Conservation (phyloP, 2,329 filamentous ascomycete species). For the Microthyrium microscopicum region DNA sequence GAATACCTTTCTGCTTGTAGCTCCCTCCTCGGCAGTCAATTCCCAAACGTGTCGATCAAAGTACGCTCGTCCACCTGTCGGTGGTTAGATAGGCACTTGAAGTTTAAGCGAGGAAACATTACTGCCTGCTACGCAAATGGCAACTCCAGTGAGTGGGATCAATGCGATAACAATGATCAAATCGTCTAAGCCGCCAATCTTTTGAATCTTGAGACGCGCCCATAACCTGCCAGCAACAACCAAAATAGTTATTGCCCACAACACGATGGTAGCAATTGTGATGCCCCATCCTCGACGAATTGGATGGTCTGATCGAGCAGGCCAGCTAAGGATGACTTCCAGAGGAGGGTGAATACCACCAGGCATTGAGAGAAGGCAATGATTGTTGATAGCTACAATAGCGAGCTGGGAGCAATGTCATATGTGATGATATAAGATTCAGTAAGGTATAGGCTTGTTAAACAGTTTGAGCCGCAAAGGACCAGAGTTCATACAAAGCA, state of each 20-base stretch:
- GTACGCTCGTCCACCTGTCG: too few relatives aligned
- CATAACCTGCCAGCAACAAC: conserved; percentile 10
- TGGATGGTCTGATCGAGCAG: conserved; percentile 1
- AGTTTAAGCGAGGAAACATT: not conserved
- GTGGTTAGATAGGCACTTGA: not conserved
- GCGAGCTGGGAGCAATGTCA: too few relatives aligned
- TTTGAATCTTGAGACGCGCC: conserved; percentile 9
- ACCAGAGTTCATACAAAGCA: too few relatives aligned
- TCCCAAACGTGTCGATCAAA: not conserved
- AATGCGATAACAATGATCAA: conserved; percentile 10
- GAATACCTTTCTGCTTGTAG: conserved; percentile 4
- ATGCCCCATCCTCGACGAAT: conserved; percentile 3
- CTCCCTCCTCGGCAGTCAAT: not conserved
- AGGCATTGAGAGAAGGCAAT: too few relatives aligned
- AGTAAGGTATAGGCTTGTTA: too few relatives aligned
- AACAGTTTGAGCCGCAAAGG: too few relatives aligned
- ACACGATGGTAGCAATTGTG: conserved; percentile 1
- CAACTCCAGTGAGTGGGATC: conserved; percentile 9
- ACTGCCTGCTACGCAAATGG: conserved; percentile 8
- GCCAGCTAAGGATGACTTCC: conserved; percentile 3
- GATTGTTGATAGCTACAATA: too few relatives aligned
- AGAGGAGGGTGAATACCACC: conserved; percentile 1
- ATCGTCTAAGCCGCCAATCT: conserved; percentile 11
- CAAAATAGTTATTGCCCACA: conserved; percentile 9
- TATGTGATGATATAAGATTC: too few relatives aligned